Evolutionary conservation across 1,284 basidiomycete species (phyloP), one percentile per base, ranked within the genome.

Genomic region (Apiotrichum sp.): DNA sequence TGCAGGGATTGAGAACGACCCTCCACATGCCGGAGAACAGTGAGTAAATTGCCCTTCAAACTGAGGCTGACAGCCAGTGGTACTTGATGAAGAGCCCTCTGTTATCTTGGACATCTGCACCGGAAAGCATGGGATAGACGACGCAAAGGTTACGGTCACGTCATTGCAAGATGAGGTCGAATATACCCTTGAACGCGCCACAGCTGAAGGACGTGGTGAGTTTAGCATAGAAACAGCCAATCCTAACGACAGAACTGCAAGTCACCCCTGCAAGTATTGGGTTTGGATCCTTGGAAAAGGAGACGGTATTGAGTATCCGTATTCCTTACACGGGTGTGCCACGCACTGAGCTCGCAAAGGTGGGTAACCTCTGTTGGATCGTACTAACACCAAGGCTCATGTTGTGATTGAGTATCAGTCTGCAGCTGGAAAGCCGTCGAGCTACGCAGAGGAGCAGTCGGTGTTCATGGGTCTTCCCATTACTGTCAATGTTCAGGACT

Each of bases 401-500:
- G 56, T 71, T 16, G 44, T 62, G 1, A 48, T 72, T 14, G 57
- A 62, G 36, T 71, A 71, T 47, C 53, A 61, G 4, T 52, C 56
- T 0, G 8, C 53, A 2, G 14, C 47, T 1, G 50, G 53, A 2
- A 32, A 32, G 46, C 6, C 45, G 63, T 55, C 54, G 36, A 58
- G 35, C 29, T 61, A 64, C 51, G 57, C 66, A 33, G 67, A 72
- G 43, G 60, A 55, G 7, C 67, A 71, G 50, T 56, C 38, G 2
- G 52, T 78, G 1, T 68, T 67, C 41, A 69, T 75, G 55, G 68
- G 72, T 7, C 62, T 78, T 14, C 75, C 76, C 0, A 56, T 78
- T 40, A 73, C 75, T 3, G 75, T 78, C 56, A 78, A 78, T 53
- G 76, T 78, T 1, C 76, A 78, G 56, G 76, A 78, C 61, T 75